These are phyloP conservation scores for Mycena floridula DNA, from an alignment of 768 basidiomycete species.

Conservation along the genomic window DNA sequence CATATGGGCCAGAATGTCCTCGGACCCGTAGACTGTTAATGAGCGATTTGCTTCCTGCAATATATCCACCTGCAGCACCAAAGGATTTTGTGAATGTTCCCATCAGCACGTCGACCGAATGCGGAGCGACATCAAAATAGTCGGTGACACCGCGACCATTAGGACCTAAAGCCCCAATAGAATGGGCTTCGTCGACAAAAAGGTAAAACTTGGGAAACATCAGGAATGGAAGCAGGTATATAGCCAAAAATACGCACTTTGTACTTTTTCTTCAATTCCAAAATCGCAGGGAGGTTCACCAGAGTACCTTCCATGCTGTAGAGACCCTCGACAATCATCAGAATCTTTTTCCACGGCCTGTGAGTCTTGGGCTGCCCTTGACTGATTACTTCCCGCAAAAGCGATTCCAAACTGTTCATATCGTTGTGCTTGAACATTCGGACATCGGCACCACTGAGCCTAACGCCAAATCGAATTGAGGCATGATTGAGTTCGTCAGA, in stretches of 20 bases:
- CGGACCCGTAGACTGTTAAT: slow-evolving; percentile 78
- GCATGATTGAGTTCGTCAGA: slow-evolving; percentile 98
- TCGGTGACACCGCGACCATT: slow-evolving; percentile 93
- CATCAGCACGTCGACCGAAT: slow-evolving; percentile 88
- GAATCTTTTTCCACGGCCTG: slow-evolving; percentile 98
- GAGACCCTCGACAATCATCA: slow-evolving; percentile 90
- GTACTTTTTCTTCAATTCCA: slow-evolving; percentile 90
- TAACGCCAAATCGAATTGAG: slow-evolving; percentile 88
- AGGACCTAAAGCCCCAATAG: slow-evolving; percentile 92
- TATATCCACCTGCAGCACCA: slow-evolving; percentile 92
- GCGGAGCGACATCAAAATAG: slow-evolving; percentile 84
- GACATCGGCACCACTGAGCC: slow-evolving; percentile 83
- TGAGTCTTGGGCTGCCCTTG: slow-evolving; percentile 98
- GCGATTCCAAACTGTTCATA: slow-evolving; percentile 71
- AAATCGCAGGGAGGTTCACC: slow-evolving; percentile 72
- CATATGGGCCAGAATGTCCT: slow-evolving; percentile 79
- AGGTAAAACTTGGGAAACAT: slow-evolving; percentile 74
- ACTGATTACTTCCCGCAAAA: slow-evolving; percentile 87
- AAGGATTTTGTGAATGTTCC: slow-evolving; percentile 97
- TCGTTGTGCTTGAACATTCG: slow-evolving; percentile 98
- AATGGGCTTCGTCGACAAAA: slow-evolving; percentile 96
- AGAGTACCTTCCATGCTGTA: slow-evolving; percentile 99
- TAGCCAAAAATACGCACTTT: slow-evolving; percentile 67
- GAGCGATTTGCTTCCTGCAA: slow-evolving; percentile 75
- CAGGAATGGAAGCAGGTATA: neutral